Conservation (phyloP, 1,284 basidiomycete species). For the Caloboletus firmus region DNA sequence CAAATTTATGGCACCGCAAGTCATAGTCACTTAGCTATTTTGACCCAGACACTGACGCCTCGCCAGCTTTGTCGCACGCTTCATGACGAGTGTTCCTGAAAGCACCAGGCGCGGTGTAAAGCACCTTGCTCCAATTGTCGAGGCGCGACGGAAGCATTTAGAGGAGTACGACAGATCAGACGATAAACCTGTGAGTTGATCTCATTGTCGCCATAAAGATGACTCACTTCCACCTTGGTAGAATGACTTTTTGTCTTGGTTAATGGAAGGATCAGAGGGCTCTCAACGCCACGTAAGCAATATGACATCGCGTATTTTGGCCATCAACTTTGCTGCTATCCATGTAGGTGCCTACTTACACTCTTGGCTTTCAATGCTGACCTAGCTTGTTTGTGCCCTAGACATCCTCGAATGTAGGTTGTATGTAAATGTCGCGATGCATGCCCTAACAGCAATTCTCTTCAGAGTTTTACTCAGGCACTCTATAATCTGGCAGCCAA, state of each 20-base stretch:
- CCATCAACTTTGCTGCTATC: slow-evolving; percentile 43
- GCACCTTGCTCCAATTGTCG: slow-evolving; percentile 37
- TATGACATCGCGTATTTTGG: slow-evolving; percentile 36
- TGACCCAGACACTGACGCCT: neutral
- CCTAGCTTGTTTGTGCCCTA: neutral
- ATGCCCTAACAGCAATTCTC: neutral
- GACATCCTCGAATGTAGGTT: slow-evolving; percentile 14
- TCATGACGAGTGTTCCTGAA: slow-evolving; percentile 6
- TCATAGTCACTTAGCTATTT: neutral
- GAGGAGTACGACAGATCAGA: slow-evolving; percentile 34
- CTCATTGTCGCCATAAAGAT: neutral
- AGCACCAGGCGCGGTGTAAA: slow-evolving; percentile 17
- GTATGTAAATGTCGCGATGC: neutral
- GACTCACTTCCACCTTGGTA: slow-evolving; percentile 11
- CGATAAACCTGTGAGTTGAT: slow-evolving; percentile 38
- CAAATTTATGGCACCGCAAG: slow-evolving; percentile 40
- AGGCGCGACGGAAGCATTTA: slow-evolving; percentile 35
- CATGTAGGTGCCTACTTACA: slow-evolving; percentile 24
- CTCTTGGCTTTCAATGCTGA: neutral
- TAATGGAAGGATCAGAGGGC: slow-evolving; percentile 40
- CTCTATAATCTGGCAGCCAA: slow-evolving; percentile 39
- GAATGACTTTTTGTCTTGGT: slow-evolving; percentile 46
- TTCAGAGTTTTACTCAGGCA: slow-evolving; percentile 36
- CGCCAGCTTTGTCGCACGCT: slow-evolving; percentile 5
- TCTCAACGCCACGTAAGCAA: slow-evolving; percentile 29